Percentiles rank a stretch among this genome's conserved stretches.
Conservation (phyloP, 176 grass and related monocot genomes). For the Carex myosuroides region DNA sequence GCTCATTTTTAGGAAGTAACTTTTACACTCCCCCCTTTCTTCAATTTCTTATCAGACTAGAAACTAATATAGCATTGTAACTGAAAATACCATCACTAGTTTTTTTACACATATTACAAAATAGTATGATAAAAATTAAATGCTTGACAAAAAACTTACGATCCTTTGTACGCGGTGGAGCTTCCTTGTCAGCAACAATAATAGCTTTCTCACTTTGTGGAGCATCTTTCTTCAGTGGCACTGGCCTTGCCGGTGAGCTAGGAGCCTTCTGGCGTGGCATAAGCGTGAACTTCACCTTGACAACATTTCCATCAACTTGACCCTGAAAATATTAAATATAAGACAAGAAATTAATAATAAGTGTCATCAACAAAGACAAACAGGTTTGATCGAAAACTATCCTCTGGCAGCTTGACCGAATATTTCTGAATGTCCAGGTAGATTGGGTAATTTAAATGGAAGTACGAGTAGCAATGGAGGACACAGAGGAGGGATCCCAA, state of each 20-base stretch:
- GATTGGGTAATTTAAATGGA: not conserved
- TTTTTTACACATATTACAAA: not conserved
- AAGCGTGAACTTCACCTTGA: slow-evolving; percentile 79
- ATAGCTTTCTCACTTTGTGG: slow-evolving; percentile 65
- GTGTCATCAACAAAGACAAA: not conserved
- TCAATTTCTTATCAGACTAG: not conserved
- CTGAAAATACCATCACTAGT: not conserved
- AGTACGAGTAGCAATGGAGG: not conserved
- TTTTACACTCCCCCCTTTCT: not conserved
- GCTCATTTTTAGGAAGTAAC: not conserved
- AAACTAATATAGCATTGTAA: not conserved
- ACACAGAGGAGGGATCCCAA: not conserved
- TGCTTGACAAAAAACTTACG: slow-evolving; percentile 43
- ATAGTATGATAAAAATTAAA: not conserved
- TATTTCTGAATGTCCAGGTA: not conserved
- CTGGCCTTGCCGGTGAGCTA: slow-evolving; percentile 43
- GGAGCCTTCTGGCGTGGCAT: slow-evolving; percentile 67
- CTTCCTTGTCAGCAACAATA: slow-evolving; percentile 64
- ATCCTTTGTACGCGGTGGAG: slow-evolving; percentile 41
- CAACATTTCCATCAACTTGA: slow-evolving; percentile 98
- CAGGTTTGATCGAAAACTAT: not conserved
- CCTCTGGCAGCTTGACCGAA: not conserved
- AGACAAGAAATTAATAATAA: not conserved
- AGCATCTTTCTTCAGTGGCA: slow-evolving; percentile 67
- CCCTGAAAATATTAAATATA: slow-evolving; percentile 37